Conservation (phyloP, 2,329 filamentous ascomycete genomes). For the Microdochium nivale region DNA sequence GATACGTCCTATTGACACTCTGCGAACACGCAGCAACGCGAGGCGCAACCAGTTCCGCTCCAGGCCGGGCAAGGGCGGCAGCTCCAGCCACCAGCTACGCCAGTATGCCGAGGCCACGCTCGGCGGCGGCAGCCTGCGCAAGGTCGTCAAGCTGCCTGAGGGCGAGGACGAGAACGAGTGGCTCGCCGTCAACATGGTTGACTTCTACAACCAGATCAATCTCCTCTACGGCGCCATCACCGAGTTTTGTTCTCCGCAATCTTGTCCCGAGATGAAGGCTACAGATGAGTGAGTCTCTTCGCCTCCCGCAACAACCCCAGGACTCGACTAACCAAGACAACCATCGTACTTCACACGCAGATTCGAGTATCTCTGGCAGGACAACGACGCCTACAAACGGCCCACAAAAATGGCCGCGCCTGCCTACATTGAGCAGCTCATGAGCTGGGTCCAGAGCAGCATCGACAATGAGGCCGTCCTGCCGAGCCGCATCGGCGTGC, state of each 20-base stretch:
- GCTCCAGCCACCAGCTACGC: constrained; percentile 79
- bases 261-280: constrained; percentile 99
- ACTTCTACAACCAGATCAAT: constrained; percentile 99
- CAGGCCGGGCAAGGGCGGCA: constrained; percentile 76
- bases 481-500: constrained; percentile 88
- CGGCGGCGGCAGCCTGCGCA: constrained; percentile 86
- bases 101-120: constrained; percentile 98
- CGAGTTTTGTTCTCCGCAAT: constrained; percentile 95
- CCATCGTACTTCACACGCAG: constrained; percentile 30
- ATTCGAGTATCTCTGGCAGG: constrained; percentile 99
- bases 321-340: not conserved
- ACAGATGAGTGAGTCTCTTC: constrained; percentile 72
- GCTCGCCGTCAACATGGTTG: constrained; percentile 97
- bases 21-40: constrained; percentile 55
- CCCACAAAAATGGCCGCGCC: constrained; percentile 98
- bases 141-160: constrained; percentile 93
- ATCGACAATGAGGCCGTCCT: constrained; percentile 95
- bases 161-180: constrained; percentile 97
- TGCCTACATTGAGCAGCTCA: constrained; percentile 95
- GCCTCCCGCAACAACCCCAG: not conserved
- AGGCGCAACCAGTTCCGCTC: constrained; percentile 88
- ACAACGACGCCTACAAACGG: constrained; percentile 85
- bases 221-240: constrained; percentile 97
- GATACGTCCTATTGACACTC: constrained; percentile 16
- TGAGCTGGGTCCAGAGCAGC: constrained; percentile 91